Percentiles rank a stretch among this genome's conserved stretches.
Evolutionary conservation across 2,329 filamentous ascomycete species (phyloP).

Genomic region (Tolypocladium guangdongense): DNA sequence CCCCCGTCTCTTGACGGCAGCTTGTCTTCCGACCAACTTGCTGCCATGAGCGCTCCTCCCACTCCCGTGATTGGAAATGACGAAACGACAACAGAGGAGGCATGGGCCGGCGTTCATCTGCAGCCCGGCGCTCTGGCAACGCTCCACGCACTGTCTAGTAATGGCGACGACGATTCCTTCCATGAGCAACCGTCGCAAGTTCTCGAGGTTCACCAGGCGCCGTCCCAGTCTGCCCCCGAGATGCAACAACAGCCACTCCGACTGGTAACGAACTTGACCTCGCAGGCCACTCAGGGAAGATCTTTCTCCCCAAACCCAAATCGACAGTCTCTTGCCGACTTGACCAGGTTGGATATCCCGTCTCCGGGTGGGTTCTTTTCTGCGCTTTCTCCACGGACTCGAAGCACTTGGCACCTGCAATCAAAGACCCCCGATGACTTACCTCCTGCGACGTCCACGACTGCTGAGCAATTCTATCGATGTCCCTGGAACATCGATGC

Average conservation of each 20-base stretch:
- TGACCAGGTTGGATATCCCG: slow-evolving; percentile 77
- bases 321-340: slow-evolving; percentile 53
- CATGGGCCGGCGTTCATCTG: slow-evolving; percentile 65
- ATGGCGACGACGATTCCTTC: slow-evolving; percentile 45
- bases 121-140: slow-evolving; percentile 74
- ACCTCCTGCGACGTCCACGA: slow-evolving; percentile 68
- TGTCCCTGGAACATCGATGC: slow-evolving; percentile 57
- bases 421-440: slow-evolving; percentile 40
- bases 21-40: slow-evolving; percentile 77
- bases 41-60: slow-evolving; percentile 69
- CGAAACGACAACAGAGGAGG: slow-evolving; percentile 42
- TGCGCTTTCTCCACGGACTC: slow-evolving; percentile 62
- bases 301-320: slow-evolving; percentile 18
- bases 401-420: slow-evolving; percentile 71
- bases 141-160: slow-evolving; percentile 58
- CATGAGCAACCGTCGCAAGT: slow-evolving; percentile 32
- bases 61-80: slow-evolving; percentile 62
- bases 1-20: slow-evolving; percentile 87
- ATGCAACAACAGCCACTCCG: slow-evolving; percentile 42
- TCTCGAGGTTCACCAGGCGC: slow-evolving; percentile 32
- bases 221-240: slow-evolving; percentile 17
- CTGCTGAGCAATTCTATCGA: slow-evolving; percentile 86
- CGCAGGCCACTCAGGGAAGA: slow-evolving; percentile 10
- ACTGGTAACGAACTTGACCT: slow-evolving; percentile 32
- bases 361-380: slow-evolving; percentile 90